A percentile compares a stretch with the other conserved stretches of the same genome.
phyloP scores from a whole-genome alignment of 345 rosid species.

The Gossypium thurberi region DNA sequence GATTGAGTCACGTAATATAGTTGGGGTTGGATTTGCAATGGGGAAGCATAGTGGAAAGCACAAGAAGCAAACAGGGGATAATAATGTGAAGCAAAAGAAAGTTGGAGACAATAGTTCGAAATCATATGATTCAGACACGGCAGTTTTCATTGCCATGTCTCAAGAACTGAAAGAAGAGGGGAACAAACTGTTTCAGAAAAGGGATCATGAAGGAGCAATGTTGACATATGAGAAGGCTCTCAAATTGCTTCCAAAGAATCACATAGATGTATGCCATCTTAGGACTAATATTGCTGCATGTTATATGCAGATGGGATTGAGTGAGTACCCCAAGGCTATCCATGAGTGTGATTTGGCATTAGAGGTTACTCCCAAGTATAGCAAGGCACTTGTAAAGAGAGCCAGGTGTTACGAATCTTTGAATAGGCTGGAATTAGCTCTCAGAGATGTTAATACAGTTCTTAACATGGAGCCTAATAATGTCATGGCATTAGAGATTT shows the following conservation, averaged over 20 bases:
- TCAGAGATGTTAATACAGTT: constrained; percentile 62
- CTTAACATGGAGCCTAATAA: constrained; percentile 63
- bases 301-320: constrained; percentile 77
- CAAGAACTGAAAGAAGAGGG: constrained; percentile 81
- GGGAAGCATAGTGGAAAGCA: constrained; percentile 46
- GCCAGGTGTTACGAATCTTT: constrained; percentile 86
- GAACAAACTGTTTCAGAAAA: constrained; percentile 68
- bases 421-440: constrained; percentile 70
- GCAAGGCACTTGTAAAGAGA: constrained; percentile 74
- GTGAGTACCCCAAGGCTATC: constrained; percentile 69
- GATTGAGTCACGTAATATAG: constrained; percentile 5
- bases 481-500: constrained; percentile 63
- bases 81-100: constrained; percentile 33
- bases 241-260: constrained; percentile 66
- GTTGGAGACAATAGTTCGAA: constrained; percentile 23
- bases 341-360: constrained; percentile 73
- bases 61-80: constrained; percentile 34
- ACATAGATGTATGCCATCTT: constrained; percentile 54
- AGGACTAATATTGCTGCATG: constrained; percentile 82
- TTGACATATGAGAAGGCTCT: constrained; percentile 72
- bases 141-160: constrained; percentile 47
- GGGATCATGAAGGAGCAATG: constrained; percentile 70
- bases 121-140: constrained; percentile 42
- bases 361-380: constrained; percentile 54
- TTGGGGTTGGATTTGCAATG: constrained; percentile 25